Evolutionary conservation across 2,329 filamentous ascomycete genomes (phyloP), one percentile per base, ranked within the genome.

Genomic region (Cladophialophora yegresii): DNA sequence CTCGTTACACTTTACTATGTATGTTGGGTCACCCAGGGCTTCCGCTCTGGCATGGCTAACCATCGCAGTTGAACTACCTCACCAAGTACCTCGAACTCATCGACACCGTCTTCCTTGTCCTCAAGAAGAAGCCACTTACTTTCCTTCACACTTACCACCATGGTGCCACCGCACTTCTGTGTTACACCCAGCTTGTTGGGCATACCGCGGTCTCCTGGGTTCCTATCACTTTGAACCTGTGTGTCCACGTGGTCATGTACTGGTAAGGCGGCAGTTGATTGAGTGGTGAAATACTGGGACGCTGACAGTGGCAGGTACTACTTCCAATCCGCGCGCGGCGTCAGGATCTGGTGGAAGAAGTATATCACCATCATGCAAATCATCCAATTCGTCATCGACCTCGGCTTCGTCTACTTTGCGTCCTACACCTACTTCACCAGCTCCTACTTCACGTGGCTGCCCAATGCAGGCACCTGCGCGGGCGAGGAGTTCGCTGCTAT

Each of bases 121-220:
- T 98, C 78, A 98, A 98, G 89, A 98, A 98, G 89, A 98, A 98
- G 89, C 93, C 93, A 61, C 82, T 97, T 77, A 97, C 95, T 75
- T 98, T 98, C 88, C 90, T 98, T 72, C 93, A 98, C 86, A 96
- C 92, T 82, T 98, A 98, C 82, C 93, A 98, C 84, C 93, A 98
- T 79, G 93, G 93, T 76, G 93, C 93, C 61, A 98, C 93, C 63
- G 93, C 93, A 72, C 89, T 97, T 70, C 90, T 98, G 73, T 97
- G 93, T 89, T 98, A 96, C 84, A 96, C 92, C 62, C 93, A 98
- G 83, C 87, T 98, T 71, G 89, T 96, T 74, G 93, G 93, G 71
- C 87, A 91, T 75, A 98, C 93, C 53, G 86, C 93, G 50, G 93
- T 98, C 63, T 96, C 93, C 66, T 98, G 93, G 93, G 91, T 96